phyloP scores from a whole-genome alignment of 495 filamentous ascomycete genomes.

The Penicillium ucsense region DNA sequence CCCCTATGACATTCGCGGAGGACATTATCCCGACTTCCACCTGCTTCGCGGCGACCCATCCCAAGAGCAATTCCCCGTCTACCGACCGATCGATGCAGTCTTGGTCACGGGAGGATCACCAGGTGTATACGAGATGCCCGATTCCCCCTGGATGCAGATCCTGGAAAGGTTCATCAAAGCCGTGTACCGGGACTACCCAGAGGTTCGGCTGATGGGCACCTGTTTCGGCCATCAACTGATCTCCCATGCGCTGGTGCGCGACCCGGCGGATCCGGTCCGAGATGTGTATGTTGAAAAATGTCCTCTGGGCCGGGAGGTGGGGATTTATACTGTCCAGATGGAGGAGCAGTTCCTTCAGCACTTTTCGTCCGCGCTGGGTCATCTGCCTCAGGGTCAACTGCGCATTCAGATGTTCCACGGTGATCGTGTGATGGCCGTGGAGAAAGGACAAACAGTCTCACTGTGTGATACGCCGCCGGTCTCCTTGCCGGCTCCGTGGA shows the following conservation, averaged over 20 bases:
- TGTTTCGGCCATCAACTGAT: conserved; percentile 36
- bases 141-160: conserved; percentile 21
- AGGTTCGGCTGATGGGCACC: conserved; percentile 29
- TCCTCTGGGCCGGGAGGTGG: conserved; percentile 24
- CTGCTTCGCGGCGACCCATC: conserved; percentile 9
- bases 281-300: conserved; percentile 21
- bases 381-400: conserved; percentile 11
- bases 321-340: conserved; percentile 20
- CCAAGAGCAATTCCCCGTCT: conserved; percentile 4
- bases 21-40: conserved; percentile 19
- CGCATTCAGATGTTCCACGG: conserved; percentile 31
- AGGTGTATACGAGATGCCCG: conserved; percentile 19
- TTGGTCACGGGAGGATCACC: conserved; percentile 26
- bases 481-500: conserved; percentile 19
- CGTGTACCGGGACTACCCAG: conserved; percentile 25
- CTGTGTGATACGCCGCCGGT: conserved; percentile 16
- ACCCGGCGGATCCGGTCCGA: conserved; percentile 10
- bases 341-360: conserved; percentile 14
- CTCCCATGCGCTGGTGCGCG: conserved; percentile 22
- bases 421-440: conserved; percentile 24
- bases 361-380: conserved; percentile 10
- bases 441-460: conserved; percentile 11
- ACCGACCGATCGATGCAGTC: conserved; percentile 21
- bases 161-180: conserved; percentile 18
- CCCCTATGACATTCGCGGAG: conserved; percentile 23